Conservation (phyloP, 2,329 filamentous ascomycete species). For the Scedosporium minutisporum region DNA sequence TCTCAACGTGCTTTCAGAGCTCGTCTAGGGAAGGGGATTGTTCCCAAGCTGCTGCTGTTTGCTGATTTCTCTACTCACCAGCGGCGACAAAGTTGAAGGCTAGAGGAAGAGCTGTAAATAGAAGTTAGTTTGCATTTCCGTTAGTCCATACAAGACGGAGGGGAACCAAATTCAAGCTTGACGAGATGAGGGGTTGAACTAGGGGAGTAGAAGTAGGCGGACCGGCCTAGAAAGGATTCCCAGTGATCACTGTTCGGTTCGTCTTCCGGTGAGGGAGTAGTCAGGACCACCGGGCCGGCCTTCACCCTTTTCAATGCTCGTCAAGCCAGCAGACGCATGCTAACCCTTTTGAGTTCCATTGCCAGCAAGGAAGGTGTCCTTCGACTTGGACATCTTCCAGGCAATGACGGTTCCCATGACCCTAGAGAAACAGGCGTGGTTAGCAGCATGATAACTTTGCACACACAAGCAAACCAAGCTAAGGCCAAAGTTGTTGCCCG, state of each 20-base stretch:
- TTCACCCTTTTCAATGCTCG: background rate
- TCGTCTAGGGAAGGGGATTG: background rate
- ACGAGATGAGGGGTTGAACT: background rate
- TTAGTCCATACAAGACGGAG: background rate
- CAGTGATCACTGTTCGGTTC: too few relatives aligned
- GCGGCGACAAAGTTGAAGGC: slow-evolving; percentile 86
- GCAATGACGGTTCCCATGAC: slow-evolving; percentile 52
- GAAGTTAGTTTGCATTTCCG: background rate
- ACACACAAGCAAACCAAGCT: background rate
- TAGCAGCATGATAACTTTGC: slow-evolving; percentile 9
- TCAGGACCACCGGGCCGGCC: background rate
- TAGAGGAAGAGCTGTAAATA: slow-evolving; percentile 57
- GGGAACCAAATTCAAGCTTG: background rate
- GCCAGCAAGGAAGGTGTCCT: slow-evolving; percentile 62
- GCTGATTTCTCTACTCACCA: slow-evolving; percentile 57
- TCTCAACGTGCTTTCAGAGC: background rate
- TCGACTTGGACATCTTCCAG: slow-evolving; percentile 53
- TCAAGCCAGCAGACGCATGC: slow-evolving; percentile 15
- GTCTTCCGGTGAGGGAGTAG: background rate
- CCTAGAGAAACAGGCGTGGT: slow-evolving; percentile 27
- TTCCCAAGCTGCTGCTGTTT: background rate
- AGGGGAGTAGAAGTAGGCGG: background rate
- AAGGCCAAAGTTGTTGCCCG: background rate
- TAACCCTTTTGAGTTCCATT: slow-evolving; percentile 80
- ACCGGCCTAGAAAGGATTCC: background rate